Conservation (phyloP, 2,329 filamentous ascomycete genomes). For the Exophiala viscosa region DNA sequence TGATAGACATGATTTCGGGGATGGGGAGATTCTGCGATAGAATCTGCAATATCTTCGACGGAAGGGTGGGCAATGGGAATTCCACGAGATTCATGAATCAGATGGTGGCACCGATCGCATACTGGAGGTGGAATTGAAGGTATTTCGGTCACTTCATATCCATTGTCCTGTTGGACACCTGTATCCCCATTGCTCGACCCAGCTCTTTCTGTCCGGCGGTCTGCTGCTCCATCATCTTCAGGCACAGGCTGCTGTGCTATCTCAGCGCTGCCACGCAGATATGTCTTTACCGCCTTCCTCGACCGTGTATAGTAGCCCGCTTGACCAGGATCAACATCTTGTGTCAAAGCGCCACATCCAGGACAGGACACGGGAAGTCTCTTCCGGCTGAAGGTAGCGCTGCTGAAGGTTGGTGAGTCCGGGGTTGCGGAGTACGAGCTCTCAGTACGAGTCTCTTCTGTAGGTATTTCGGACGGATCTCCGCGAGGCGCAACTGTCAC, state of each 20-base stretch:
- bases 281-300: conserved; percentile 46
- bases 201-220: background rate
- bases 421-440: background rate
- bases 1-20: conserved; percentile 94
- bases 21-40: conserved; percentile 82
- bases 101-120: conserved; percentile 82
- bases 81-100: conserved; percentile 71
- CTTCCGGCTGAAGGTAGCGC: background rate
- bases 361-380: conserved; percentile 54
- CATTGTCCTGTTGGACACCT: background rate
- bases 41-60: conserved; percentile 74
- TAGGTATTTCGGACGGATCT: no score
- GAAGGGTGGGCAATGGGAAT: conserved; percentile 74
- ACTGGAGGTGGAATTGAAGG: conserved; percentile 47
- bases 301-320: conserved; percentile 56
- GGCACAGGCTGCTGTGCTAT: background rate
- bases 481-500: no score
- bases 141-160: conserved; percentile 4
- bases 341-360: conserved; percentile 60
- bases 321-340: conserved; percentile 52
- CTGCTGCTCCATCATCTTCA: conserved; percentile 2
- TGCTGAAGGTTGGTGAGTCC: background rate
- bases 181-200: background rate
- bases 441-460: no score
- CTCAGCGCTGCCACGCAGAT: conserved; percentile 10